These are phyloP conservation scores for Thelonectria rubi DNA, from an alignment of 2,329 filamentous ascomycete species.

Conservation along the genomic window DNA sequence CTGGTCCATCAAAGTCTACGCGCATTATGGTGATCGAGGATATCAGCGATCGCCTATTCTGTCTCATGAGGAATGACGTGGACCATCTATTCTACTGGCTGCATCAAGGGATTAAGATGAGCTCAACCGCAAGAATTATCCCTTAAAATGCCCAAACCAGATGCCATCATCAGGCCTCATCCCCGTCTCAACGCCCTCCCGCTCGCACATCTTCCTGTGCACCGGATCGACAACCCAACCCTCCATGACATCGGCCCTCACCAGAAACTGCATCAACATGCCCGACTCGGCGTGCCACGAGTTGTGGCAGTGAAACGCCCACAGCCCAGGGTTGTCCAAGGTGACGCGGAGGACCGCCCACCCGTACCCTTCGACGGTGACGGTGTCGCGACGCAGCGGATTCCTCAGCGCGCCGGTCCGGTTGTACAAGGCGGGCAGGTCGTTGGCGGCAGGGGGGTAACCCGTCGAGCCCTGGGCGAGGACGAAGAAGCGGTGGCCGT, in stretches of 20 bases:
- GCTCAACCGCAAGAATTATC: too few relatives aligned
- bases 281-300: slow-evolving; percentile 67
- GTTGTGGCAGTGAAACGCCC: slow-evolving; percentile 68
- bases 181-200: slow-evolving; percentile 44
- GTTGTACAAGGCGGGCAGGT: slow-evolving; percentile 38
- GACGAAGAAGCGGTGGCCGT: slow-evolving; percentile 67
- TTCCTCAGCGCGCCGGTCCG: slow-evolving; percentile 41
- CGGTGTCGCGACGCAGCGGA: slow-evolving; percentile 53
- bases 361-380: slow-evolving; percentile 62
- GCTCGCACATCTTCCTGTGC: slow-evolving; percentile 42
- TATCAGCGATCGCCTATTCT: too few relatives aligned
- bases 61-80: too few relatives aligned
- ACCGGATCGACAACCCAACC: slow-evolving; percentile 39
- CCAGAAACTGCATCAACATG: slow-evolving; percentile 66
- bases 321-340: slow-evolving; percentile 66
- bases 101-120: too few relatives aligned
- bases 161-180: slow-evolving; percentile 48
- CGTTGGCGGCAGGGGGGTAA: slow-evolving; percentile 45
- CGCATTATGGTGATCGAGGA: too few relatives aligned
- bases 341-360: slow-evolving; percentile 64
- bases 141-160: slow-evolving; percentile 48
- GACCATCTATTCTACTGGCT: too few relatives aligned
- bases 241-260: slow-evolving; percentile 42
- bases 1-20: too few relatives aligned
- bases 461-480: slow-evolving; percentile 45